Percentiles rank a stretch among this genome's conserved stretches.
Evolutionary conservation across 2,329 filamentous ascomycete species (phyloP).

Genomic region (Claviceps pusilla): DNA sequence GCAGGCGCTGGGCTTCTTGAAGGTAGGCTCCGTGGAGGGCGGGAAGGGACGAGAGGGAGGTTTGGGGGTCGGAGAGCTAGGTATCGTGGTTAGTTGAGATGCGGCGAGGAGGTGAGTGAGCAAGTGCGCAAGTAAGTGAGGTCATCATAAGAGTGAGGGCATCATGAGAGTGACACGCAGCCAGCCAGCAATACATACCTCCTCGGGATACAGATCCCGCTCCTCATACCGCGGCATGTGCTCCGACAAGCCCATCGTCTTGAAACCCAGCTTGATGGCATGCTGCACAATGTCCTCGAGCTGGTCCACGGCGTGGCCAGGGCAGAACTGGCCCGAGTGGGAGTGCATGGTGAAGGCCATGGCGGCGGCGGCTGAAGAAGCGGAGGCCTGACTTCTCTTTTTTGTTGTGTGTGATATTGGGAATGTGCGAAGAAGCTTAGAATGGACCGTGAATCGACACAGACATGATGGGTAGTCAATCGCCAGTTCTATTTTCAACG

Average conservation of each 20-base stretch:
- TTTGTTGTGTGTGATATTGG: no score
- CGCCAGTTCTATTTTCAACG: no score
- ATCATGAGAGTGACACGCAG: no score
- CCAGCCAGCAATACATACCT: constrained; percentile 33
- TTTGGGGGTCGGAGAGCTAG: constrained; percentile 34
- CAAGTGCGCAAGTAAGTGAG: no score
- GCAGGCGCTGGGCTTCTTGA: constrained; percentile 58
- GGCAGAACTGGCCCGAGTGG: constrained; percentile 95
- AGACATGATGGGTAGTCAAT: no score
- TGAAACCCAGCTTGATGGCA: constrained; percentile 65
- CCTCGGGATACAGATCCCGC: constrained; percentile 81
- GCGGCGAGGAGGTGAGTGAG: not conserved
- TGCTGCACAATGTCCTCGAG: constrained; percentile 71
- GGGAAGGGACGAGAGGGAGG: constrained; percentile 31
- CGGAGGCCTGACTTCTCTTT: no score
- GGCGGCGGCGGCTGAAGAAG: not conserved
- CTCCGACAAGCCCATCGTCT: constrained; percentile 76
- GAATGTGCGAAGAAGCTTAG: no score
- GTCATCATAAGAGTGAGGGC: no score
- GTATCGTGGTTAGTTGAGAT: not conserved
- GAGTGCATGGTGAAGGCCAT: constrained; percentile 99
- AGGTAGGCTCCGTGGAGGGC: constrained; percentile 58
- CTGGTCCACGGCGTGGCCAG: constrained; percentile 68
- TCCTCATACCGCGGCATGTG: constrained; percentile 73
- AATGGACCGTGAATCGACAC: no score